Evolutionary conservation across 1,284 basidiomycete genomes (phyloP), one percentile per base, ranked within the genome.

Genomic region (Earliella scabrosa): DNA sequence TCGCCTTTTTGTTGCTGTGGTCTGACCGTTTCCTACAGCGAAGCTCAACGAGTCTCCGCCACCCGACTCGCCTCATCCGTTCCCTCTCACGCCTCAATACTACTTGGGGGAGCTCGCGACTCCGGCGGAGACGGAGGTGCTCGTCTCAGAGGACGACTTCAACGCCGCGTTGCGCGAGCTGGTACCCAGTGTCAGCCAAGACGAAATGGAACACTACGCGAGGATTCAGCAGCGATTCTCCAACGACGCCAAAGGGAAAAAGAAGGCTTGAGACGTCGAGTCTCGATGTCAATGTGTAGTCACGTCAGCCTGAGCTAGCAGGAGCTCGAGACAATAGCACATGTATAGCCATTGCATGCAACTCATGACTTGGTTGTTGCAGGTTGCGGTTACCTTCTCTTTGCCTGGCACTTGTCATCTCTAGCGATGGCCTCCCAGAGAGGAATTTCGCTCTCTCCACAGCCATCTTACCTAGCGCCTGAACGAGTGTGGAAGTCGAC

Each of bases 191-290:
- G 94, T 99, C 9, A 95, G 89, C 65, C 81, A 88, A 59, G 85
- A 85, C 27, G 97, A 99, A 71, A 90, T 99, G 88, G 82, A 83
- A 8, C 92, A 97, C 69, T 99, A 99, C 72, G 79, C 81, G 26
- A 71, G 75, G 51, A 86, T 96, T 9, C 92, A 94, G 71, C 73
- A 77, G 60, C 81, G 83, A 54, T 96, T 97, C 67, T 85, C 83
- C 0, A 63, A 56, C 26, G 61, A 67, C 43, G 64, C 66, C 16
- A 38, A 38, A 20, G 21, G 11, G 21, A 41, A 10, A 24, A 31
- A 14, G 8, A 38, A n/a, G 8, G 18, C 13, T 38, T 16, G 2
- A 38, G 14, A 38, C 3, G 35, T 16, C 3, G 35, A 8, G 8
- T 38, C 13, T 14, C 35, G 18, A 11, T 38, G 35, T 18, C 35